Conservation (phyloP, 2,329 filamentous ascomycete species). For the Talaromyces sp. region DNA sequence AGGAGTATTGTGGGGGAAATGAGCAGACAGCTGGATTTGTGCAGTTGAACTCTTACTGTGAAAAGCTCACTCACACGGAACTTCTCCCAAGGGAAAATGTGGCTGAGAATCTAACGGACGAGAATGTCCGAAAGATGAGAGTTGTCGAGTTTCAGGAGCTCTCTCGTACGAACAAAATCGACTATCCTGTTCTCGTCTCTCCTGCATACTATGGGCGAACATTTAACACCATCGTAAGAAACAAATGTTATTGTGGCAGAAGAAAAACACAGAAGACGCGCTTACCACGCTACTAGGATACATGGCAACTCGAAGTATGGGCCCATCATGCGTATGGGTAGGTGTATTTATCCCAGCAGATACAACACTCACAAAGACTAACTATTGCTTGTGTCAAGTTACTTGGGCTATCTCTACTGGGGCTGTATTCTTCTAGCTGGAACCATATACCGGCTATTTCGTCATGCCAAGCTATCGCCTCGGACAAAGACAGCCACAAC, state of each 20-base stretch:
- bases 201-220: constrained; percentile 23
- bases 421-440: constrained; percentile 31
- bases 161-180: constrained; percentile 14
- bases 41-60: constrained; percentile 22
- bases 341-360: constrained; percentile 10
- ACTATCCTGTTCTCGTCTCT: constrained; percentile 29
- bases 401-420: constrained; percentile 39
- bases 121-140: constrained; percentile 29
- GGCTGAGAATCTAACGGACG: constrained; percentile 22
- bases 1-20: constrained; percentile 24
- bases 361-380: not conserved
- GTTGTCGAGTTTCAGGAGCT: constrained; percentile 29
- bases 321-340: constrained; percentile 36
- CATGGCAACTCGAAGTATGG: constrained; percentile 18
- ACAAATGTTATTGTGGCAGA: not conserved
- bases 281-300: constrained; percentile 24
- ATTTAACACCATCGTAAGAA: constrained; percentile 31
- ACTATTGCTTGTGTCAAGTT: constrained; percentile 15
- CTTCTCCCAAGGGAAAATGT: constrained; percentile 14
- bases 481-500: not conserved
- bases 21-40: constrained; percentile 22
- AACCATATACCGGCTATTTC: constrained; percentile 25
- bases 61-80: constrained; percentile 19
- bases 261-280: not conserved
- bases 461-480: constrained; percentile 14